Evolutionary conservation across 2,329 filamentous ascomycete species (phyloP).

Genomic region (Pseudodiploospora longispora): DNA sequence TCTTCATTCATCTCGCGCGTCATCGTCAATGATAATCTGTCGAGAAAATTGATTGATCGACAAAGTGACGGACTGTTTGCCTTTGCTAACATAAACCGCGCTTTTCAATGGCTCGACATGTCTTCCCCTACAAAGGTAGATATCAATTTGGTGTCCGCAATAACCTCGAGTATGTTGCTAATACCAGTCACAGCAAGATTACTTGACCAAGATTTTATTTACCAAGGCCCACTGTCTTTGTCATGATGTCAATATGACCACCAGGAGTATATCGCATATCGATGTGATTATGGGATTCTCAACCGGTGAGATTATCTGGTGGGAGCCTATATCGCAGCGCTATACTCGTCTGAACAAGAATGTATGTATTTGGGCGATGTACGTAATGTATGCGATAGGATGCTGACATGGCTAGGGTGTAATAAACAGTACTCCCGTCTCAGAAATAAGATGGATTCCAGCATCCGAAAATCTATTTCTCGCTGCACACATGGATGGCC

Average conservation of each 20-base stretch:
- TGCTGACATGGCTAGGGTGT: conserved; percentile 48
- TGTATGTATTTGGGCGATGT: conserved; percentile 33
- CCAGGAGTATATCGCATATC: conserved; percentile 71
- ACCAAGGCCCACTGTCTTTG: conserved; percentile 93
- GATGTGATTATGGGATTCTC: conserved; percentile 95
- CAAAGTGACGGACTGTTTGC: conserved; percentile 73
- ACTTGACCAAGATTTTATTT: conserved; percentile 91
- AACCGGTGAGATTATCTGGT: conserved; percentile 96
- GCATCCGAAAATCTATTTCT: conserved; percentile 90
- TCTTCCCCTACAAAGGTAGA: conserved; percentile 61
- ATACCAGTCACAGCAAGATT: conserved; percentile 58
- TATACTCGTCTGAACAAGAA: conserved; percentile 97
- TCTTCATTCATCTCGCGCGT: conserved; percentile 97
- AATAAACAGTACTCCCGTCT: conserved; percentile 79
- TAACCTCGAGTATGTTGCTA: conserved; percentile 10
- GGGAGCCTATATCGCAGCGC: conserved; percentile 91
- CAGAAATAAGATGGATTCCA: conserved; percentile 86
- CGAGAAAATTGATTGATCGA: conserved; percentile 73
- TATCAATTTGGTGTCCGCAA: neutral
- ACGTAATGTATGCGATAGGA: neutral
- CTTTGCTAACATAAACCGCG: conserved; percentile 92
- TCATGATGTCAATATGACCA: conserved; percentile 81
- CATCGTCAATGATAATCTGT: conserved; percentile 75
- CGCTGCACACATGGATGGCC: conserved; percentile 85
- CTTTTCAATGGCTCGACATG: conserved; percentile 92